These are phyloP conservation scores for Nicotiana otophora DNA, from an alignment of 257 asterid genomes.

Conservation along the genomic window DNA sequence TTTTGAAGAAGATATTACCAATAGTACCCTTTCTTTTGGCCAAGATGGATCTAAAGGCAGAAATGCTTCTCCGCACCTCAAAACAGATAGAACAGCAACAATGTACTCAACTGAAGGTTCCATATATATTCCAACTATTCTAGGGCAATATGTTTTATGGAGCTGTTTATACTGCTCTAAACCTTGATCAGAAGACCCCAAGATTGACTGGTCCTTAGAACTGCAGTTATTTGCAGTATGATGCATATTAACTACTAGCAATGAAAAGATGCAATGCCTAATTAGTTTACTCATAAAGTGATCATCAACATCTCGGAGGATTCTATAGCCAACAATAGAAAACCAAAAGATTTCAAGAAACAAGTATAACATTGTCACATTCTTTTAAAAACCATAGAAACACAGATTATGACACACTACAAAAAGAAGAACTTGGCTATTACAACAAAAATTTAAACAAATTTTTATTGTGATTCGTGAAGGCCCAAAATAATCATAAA, in stretches of 20 bases:
- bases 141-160: slow-evolving; percentile 37
- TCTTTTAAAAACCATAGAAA: not conserved
- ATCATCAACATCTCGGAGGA: not conserved
- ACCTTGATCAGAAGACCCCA: slow-evolving; percentile 21
- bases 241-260: slow-evolving; percentile 5
- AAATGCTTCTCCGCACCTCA: slow-evolving; percentile 91
- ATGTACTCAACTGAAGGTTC: slow-evolving; percentile 88
- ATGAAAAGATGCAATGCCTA: not conserved
- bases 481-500: too few relatives aligned
- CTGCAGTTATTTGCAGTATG: slow-evolving; percentile 24
- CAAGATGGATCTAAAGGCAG: slow-evolving; percentile 89
- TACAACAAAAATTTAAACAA: too few relatives aligned
- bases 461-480: too few relatives aligned
- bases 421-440: not conserved
- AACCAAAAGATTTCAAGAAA: not conserved
- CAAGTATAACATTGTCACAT: not conserved
- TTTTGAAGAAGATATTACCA: slow-evolving; percentile 51
- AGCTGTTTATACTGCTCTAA: slow-evolving; percentile 16
- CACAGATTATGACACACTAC: not conserved
- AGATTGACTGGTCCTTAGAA: slow-evolving; percentile 11
- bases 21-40: slow-evolving; percentile 68
- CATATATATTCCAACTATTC: slow-evolving; percentile 65
- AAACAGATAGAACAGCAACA: slow-evolving; percentile 67
- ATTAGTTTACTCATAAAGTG: not conserved
- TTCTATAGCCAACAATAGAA: not conserved